These are phyloP conservation scores for Aspergillus sp. DNA, from an alignment of 2,329 filamentous ascomycete species.

Conservation along the genomic window DNA sequence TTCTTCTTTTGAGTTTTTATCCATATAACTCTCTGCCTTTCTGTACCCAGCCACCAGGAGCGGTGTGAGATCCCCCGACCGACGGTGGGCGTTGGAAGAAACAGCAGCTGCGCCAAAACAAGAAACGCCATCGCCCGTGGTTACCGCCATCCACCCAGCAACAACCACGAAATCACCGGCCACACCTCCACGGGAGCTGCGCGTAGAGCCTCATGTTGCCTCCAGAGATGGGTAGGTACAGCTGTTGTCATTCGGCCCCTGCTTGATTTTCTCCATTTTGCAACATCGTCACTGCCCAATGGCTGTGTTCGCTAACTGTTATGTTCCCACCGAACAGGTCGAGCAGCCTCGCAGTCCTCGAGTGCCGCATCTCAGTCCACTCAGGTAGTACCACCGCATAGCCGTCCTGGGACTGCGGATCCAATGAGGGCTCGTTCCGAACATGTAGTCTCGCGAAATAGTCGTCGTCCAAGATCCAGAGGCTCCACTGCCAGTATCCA, in stretches of 20 bases:
- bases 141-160: slow-evolving; percentile 19
- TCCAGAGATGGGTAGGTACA: slow-evolving; percentile 27
- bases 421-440: slow-evolving; percentile 36
- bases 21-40: background rate
- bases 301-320: slow-evolving; percentile 8
- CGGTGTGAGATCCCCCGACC: slow-evolving; percentile 11
- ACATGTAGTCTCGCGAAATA: slow-evolving; percentile 32
- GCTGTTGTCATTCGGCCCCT: slow-evolving; percentile 6
- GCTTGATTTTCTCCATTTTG: slow-evolving; percentile 4
- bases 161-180: slow-evolving; percentile 11
- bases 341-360: slow-evolving; percentile 31
- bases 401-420: slow-evolving; percentile 36
- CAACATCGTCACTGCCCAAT: background rate
- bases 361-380: slow-evolving; percentile 33
- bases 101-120: slow-evolving; percentile 18
- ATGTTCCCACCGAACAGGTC: slow-evolving; percentile 18
- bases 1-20: background rate
- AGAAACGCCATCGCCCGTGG: slow-evolving; percentile 21
- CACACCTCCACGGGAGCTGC: slow-evolving; percentile 7
- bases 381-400: slow-evolving; percentile 29
- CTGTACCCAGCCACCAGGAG: background rate
- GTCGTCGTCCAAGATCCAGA: slow-evolving; percentile 39
- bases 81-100: slow-evolving; percentile 13
- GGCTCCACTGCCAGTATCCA: slow-evolving; percentile 44
- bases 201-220: slow-evolving; percentile 19